These are phyloP conservation scores for Chlorella vulgaris DNA, from an alignment of 139 green algal genomes.

Conservation along the genomic window DNA sequence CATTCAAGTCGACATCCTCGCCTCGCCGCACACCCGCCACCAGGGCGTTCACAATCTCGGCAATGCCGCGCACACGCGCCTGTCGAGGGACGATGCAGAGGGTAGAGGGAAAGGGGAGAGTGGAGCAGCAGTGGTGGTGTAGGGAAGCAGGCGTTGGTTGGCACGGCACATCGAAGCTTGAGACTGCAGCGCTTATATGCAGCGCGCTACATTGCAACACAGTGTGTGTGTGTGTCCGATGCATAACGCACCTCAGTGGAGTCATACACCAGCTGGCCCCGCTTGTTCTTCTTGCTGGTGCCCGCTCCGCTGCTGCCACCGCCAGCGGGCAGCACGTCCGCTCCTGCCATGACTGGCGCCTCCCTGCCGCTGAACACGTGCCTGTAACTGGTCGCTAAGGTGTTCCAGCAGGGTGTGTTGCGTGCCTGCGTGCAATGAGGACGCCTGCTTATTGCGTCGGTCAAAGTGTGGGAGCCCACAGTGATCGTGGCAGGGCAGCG, in stretches of 20 bases:
- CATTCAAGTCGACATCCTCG: slow-evolving; percentile 86
- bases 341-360: neutral
- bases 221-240: neutral
- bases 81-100: neutral
- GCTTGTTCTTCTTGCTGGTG: neutral
- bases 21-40: slow-evolving; percentile 71
- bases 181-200: too few relatives aligned
- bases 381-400: too few relatives aligned
- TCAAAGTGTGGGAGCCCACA: too few relatives aligned
- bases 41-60: slow-evolving; percentile 81
- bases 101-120: neutral
- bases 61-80: slow-evolving; percentile 75
- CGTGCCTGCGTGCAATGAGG: neutral
- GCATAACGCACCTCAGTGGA: neutral
- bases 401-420: neutral
- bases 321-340: neutral
- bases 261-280: neutral
- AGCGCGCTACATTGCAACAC: neutral
- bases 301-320: too few relatives aligned
- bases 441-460: too few relatives aligned
- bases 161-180: too few relatives aligned
- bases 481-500: too few relatives aligned
- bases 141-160: too few relatives aligned
- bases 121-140: too few relatives aligned
- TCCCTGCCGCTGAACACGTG: neutral